Evolutionary conservation across 2,329 filamentous ascomycete genomes (phyloP).

Genomic region (Cercospora brassicicola): DNA sequence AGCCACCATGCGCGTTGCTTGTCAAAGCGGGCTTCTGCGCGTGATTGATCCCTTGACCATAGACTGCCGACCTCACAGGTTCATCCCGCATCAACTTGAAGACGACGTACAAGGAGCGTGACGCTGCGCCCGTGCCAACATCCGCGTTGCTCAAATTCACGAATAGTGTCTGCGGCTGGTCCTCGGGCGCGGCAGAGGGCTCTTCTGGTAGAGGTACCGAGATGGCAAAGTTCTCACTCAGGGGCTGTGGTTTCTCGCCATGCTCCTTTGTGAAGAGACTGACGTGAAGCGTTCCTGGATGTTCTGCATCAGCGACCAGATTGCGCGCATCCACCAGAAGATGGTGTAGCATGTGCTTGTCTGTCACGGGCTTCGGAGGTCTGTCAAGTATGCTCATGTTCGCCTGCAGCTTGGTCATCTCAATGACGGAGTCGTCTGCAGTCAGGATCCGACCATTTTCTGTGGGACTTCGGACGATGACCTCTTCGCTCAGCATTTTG

Average conservation of each 20-base stretch:
- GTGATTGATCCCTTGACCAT: conserved; percentile 27
- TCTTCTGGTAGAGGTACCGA: conserved; percentile 73
- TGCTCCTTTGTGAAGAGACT: conserved; percentile 73
- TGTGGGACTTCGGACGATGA: conserved; percentile 87
- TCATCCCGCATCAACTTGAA: conserved; percentile 72
- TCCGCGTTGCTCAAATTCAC: conserved; percentile 80
- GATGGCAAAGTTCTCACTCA: conserved; percentile 82
- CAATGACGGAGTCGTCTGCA: conserved; percentile 87
- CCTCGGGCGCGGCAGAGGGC: conserved; percentile 64
- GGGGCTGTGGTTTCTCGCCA: conserved; percentile 61
- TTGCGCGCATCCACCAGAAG: conserved; percentile 80
- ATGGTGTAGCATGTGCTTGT: conserved; percentile 75
- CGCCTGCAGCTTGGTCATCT: conserved; percentile 87
- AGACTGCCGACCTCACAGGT: conserved; percentile 35
- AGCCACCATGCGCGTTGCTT: conserved; percentile 23
- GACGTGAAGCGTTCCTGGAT: conserved; percentile 72
- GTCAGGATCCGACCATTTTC: conserved; percentile 83
- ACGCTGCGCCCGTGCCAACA: conserved; percentile 62
- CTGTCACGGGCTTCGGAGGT: conserved; percentile 67
- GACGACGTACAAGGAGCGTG: conserved; percentile 75
- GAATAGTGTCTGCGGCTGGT: conserved; percentile 80
- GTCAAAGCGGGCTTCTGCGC: conserved; percentile 22
- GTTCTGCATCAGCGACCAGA: conserved; percentile 73
- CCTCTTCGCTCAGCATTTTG: conserved; percentile 87
- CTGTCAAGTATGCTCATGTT: conserved; percentile 92